Evolutionary conservation across 805 yeast genomes (phyloP).

Genomic region (Schwanniomyces polymorphus): DNA sequence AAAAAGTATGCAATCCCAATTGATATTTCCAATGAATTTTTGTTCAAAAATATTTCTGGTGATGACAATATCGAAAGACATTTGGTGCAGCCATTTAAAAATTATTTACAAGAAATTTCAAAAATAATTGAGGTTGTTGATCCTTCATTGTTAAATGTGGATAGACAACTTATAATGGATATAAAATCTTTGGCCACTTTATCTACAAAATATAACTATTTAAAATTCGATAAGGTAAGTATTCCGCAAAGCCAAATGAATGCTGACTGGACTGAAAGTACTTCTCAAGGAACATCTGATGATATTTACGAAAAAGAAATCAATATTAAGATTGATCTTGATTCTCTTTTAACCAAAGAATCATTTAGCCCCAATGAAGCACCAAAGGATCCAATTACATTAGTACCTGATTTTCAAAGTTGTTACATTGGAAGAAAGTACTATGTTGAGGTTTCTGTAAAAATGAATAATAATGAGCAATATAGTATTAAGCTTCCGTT

Average conservation of each 20-base stretch:
- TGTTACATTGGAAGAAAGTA: conserved; percentile 33
- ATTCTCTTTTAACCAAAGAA: conserved; percentile 19
- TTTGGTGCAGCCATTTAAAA: conserved; percentile 24
- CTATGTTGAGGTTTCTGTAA: conserved; percentile 22
- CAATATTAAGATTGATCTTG: conserved; percentile 14
- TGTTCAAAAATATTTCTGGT: conserved; percentile 32
- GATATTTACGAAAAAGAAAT: conserved; percentile 10
- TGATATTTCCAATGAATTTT: conserved; percentile 35
- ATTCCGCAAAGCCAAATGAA: conserved; percentile 15
- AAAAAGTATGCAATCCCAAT: conserved; percentile 34
- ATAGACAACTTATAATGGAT: conserved; percentile 29
- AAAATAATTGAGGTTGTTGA: conserved; percentile 21
- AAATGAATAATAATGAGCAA: conserved; percentile 18
- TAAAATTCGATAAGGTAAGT: conserved; percentile 17
- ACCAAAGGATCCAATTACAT: conserved; percentile 21
- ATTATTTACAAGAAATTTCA: conserved; percentile 17
- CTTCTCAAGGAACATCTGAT: conserved; percentile 2
- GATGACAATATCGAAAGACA: conserved; percentile 35
- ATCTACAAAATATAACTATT: conserved; percentile 23
- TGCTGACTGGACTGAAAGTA: neutral
- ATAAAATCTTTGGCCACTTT: conserved; percentile 24
- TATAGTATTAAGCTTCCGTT: conserved; percentile 27
- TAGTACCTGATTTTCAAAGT: conserved; percentile 40
- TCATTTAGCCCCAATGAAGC: neutral
- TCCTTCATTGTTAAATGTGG: conserved; percentile 24